Percentiles rank a stretch among this genome's conserved stretches.
Conservation (phyloP, 805 yeast species). For the Barnettozyma sp. region DNA sequence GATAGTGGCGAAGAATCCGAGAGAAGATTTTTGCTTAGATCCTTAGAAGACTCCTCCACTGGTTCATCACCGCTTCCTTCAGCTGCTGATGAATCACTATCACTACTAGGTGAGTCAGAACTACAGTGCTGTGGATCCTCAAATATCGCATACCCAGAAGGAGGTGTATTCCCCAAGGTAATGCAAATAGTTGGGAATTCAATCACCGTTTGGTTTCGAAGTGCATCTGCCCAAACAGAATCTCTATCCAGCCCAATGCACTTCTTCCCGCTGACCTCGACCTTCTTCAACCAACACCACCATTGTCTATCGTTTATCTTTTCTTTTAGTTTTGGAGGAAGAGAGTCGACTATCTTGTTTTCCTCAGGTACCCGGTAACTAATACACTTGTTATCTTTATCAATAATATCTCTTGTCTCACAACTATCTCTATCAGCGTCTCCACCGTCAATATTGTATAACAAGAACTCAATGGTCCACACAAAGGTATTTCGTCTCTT, state of each 20-base stretch:
- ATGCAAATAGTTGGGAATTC: conserved; percentile 73
- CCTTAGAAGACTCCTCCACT: conserved; percentile 16
- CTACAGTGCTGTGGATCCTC: too few relatives aligned
- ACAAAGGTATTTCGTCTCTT: conserved; percentile 49
- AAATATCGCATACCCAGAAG: too few relatives aligned
- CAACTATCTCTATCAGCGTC: too few relatives aligned
- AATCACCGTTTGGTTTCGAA: conserved; percentile 54
- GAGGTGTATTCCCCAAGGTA: conserved; percentile 23
- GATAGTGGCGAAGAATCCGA: too few relatives aligned
- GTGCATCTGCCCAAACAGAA: conserved; percentile 37
- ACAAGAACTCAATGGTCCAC: conserved; percentile 78
- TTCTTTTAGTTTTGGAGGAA: conserved; percentile 25
- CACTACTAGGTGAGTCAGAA: too few relatives aligned
- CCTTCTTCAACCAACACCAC: conserved; percentile 26
- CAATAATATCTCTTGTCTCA: too few relatives aligned
- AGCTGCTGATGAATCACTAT: conserved; percentile 9
- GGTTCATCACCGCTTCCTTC: too few relatives aligned
- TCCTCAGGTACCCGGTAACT: conserved; percentile 32
- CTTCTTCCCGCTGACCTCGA: conserved; percentile 29
- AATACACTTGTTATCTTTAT: too few relatives aligned
- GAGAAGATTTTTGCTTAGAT: too few relatives aligned
- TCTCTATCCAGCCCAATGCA: conserved; percentile 33
- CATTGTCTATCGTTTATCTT: conserved; percentile 16
- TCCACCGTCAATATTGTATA: conserved; percentile 29
- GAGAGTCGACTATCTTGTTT: conserved; percentile 23